A percentile compares a stretch with the other conserved stretches of the same genome.
Conservation (phyloP, 352 stramenopile genomes). For the Pythium folliculosum region DNA sequence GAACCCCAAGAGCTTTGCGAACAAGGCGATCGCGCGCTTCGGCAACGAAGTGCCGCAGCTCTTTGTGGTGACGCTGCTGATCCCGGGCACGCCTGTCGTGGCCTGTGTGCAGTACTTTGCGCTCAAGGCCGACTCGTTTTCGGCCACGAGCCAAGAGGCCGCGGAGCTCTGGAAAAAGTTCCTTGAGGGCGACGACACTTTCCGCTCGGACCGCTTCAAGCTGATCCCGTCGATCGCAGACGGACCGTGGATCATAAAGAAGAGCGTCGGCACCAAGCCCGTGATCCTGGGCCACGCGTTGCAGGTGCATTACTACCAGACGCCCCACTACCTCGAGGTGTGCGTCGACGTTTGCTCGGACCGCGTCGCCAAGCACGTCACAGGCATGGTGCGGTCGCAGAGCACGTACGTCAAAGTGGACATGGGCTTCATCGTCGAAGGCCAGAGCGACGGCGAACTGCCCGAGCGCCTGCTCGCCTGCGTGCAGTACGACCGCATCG, state of each 20-base stretch:
- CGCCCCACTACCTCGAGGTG: constrained; percentile 65
- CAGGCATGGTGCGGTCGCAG: constrained; percentile 71
- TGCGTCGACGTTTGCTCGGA: constrained; percentile 81
- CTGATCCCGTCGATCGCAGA: constrained; percentile 79
- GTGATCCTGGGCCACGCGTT: constrained; percentile 74
- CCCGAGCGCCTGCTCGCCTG: constrained; percentile 80
- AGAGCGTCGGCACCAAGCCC: constrained; percentile 76
- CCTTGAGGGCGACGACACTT: constrained; percentile 58
- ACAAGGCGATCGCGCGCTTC: constrained; percentile 62
- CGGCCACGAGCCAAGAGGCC: background rate
- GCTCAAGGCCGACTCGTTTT: constrained; percentile 32
- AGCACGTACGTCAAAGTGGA: constrained; percentile 68
- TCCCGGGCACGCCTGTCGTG: constrained; percentile 66
- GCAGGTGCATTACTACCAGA: constrained; percentile 65
- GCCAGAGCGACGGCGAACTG: constrained; percentile 62
- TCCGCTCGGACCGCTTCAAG: constrained; percentile 77
- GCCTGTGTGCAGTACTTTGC: constrained; percentile 81
- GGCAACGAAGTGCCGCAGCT: constrained; percentile 68
- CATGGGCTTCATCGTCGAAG: constrained; percentile 83
- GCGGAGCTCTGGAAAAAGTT: constrained; percentile 64
- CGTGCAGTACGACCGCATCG: constrained; percentile 79
- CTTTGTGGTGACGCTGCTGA: constrained; percentile 74
- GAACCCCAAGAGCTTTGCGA: constrained; percentile 69
- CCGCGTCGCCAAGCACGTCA: constrained; percentile 73
- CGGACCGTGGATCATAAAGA: constrained; percentile 80